Percentiles rank a stretch among this genome's conserved stretches.
These are phyloP conservation scores for Eutrema heterophyllum DNA, from an alignment of 345 rosid species.

Conservation along the genomic window DNA sequence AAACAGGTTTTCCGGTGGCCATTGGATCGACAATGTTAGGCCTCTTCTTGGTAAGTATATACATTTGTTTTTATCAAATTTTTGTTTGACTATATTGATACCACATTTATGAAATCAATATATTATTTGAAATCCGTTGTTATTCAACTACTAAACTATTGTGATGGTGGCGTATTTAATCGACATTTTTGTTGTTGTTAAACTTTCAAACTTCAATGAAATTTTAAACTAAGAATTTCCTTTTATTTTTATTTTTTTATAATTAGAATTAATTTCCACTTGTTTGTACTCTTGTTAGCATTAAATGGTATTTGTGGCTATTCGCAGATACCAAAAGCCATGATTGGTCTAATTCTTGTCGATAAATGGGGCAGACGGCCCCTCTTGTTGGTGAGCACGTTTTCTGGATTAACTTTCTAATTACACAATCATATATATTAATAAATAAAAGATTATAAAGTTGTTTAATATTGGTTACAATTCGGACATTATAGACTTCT, in stretches of 20 bases:
- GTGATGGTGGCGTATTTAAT: background rate
- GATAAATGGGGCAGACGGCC: conserved; percentile 53
- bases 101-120: background rate
- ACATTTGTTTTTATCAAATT: background rate
- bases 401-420: background rate
- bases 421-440: background rate
- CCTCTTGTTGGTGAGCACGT: conserved; percentile 31
- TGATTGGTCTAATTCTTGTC: conserved; percentile 30
- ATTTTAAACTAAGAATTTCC: background rate
- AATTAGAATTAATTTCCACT: background rate
- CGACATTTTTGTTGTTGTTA: background rate
- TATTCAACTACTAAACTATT: background rate
- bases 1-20: conserved; percentile 30
- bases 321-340: conserved; percentile 30
- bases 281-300: background rate
- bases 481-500: conserved; percentile 36
- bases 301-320: background rate
- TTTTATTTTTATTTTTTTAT: too few species aligned
- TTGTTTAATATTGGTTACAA: background rate
- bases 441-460: background rate
- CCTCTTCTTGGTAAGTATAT: conserved; percentile 30
- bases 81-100: background rate
- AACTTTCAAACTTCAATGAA: background rate
- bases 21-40: conserved; percentile 35
- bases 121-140: background rate